Conservation (phyloP, 495 filamentous ascomycete species). For the Penicillium coprophilum region DNA sequence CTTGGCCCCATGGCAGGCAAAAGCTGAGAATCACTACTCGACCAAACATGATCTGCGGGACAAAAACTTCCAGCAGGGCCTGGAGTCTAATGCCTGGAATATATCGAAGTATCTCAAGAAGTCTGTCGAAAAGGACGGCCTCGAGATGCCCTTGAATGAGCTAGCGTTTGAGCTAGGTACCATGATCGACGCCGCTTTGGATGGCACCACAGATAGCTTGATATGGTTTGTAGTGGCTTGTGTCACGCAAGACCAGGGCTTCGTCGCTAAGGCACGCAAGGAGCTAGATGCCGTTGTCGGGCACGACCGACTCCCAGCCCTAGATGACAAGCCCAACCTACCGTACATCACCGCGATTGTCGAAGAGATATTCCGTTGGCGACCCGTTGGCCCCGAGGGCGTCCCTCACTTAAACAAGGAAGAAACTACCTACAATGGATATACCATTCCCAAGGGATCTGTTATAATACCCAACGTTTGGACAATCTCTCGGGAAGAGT, state of each 20-base stretch:
- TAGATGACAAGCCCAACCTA: slow-evolving; percentile 44
- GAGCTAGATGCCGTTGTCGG: neutral
- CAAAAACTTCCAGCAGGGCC: neutral
- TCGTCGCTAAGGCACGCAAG: neutral
- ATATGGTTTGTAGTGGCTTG: neutral
- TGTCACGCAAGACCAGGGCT: neutral
- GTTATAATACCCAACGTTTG: neutral
- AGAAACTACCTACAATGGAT: neutral
- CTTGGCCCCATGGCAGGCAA: neutral
- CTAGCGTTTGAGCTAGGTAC: neutral
- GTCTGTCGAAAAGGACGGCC: neutral
- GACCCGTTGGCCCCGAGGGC: slow-evolving; percentile 46
- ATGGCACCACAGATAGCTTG: neutral
- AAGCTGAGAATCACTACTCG: neutral
- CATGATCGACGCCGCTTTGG: neutral
- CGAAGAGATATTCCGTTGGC: slow-evolving; percentile 55
- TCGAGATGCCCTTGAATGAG: neutral
- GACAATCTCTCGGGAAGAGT: neutral
- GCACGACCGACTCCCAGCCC: slow-evolving; percentile 10
- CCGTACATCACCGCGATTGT: slow-evolving; percentile 50
- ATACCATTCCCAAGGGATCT: neutral
- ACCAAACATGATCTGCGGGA: neutral
- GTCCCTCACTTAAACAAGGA: slow-evolving; percentile 7
- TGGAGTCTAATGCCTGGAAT: neutral
- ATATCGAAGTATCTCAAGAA: neutral